Evolutionary conservation across 768 basidiomycete genomes (phyloP).

Genomic region (Lactarius tabidus): DNA sequence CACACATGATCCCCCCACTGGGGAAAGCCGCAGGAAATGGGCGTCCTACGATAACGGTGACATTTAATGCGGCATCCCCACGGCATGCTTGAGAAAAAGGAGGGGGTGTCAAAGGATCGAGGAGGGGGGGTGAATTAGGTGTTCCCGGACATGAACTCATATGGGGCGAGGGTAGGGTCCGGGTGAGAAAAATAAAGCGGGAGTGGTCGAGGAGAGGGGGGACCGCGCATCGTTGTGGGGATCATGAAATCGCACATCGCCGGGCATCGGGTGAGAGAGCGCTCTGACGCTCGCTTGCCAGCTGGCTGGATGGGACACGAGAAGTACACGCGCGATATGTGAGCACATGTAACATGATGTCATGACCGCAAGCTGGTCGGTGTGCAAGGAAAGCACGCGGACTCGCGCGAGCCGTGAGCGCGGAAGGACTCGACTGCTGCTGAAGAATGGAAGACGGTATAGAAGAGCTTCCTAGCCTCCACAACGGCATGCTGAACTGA

Average conservation of each 20-base stretch:
- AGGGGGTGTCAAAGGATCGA: not conserved
- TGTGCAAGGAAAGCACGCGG: not conserved
- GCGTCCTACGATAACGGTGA: constrained; percentile 4
- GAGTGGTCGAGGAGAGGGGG: not conserved
- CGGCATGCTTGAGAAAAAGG: not conserved
- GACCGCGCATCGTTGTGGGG: not conserved
- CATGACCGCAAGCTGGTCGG: not conserved
- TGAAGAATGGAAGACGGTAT: not conserved
- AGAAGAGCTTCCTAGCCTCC: not conserved
- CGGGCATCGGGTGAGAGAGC: not conserved
- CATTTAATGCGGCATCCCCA: not conserved
- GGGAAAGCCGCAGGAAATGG: constrained; percentile 4
- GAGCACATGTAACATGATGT: constrained; percentile 7
- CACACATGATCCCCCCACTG: not conserved
- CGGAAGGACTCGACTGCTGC: not conserved
- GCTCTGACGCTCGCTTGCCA: not conserved
- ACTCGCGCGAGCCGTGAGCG: not conserved
- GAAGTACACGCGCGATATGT: not conserved
- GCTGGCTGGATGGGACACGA: not conserved
- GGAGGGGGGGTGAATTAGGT: not conserved
- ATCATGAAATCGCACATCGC: not conserved
- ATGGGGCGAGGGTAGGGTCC: constrained; percentile 1
- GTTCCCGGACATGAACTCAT: constrained; percentile 20
- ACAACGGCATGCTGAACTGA: not conserved
- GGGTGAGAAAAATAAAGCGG: not conserved